These are phyloP conservation scores for Vigna radiata DNA, from an alignment of 306 rosid genomes.

Conservation along the genomic window DNA sequence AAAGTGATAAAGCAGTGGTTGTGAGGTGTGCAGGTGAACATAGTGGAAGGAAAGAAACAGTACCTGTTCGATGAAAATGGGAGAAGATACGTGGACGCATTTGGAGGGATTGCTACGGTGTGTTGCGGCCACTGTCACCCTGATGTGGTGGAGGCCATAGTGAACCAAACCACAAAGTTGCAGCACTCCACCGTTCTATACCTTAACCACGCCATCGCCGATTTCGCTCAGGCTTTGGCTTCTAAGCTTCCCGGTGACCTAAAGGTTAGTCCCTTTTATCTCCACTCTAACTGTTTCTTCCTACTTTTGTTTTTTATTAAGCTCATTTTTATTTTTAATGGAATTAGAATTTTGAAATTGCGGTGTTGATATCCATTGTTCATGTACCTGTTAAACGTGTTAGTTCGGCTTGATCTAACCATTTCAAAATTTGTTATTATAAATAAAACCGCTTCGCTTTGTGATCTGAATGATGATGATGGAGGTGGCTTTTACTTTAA, in stretches of 20 bases:
- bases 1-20: neutral
- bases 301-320: neutral
- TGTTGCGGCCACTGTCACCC: constrained; percentile 94
- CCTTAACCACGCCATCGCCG: constrained; percentile 71
- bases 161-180: constrained; percentile 67
- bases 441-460: neutral
- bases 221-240: constrained; percentile 83
- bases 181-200: constrained; percentile 87
- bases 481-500: neutral
- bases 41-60: constrained; percentile 79
- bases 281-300: neutral
- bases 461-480: neutral
- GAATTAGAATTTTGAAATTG: too few relatives aligned
- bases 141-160: constrained; percentile 76
- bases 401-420: too few relatives aligned
- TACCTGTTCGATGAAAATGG: constrained; percentile 85
- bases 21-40: constrained; percentile 58
- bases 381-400: too few relatives aligned
- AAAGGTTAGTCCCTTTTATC: constrained; percentile 51
- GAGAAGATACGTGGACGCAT: constrained; percentile 75
- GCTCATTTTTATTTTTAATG: too few relatives aligned
- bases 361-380: too few relatives aligned
- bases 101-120: constrained; percentile 92
- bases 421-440: neutral
- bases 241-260: constrained; percentile 76